Conservation (phyloP, 805 yeast genomes). For the Kluyveromyces nonfermentans region DNA sequence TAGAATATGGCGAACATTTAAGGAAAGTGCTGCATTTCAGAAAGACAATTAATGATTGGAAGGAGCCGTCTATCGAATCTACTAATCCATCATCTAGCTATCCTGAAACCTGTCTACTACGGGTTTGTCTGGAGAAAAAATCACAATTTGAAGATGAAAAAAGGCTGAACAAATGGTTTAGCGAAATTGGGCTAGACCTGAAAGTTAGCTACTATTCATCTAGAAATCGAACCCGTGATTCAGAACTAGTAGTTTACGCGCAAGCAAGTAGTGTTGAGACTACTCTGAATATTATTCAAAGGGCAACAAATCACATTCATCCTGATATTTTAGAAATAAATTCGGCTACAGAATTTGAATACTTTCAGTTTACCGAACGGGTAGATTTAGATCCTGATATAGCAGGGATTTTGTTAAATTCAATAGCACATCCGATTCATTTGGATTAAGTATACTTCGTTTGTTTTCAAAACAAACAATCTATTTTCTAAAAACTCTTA, state of each 20-base stretch:
- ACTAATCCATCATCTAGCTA: background rate
- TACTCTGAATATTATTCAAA: background rate
- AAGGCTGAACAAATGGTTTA: background rate
- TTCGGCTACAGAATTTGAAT: background rate
- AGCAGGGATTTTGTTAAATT: background rate
- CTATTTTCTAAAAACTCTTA: too few species aligned
- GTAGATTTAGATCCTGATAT: slow-evolving; percentile 1
- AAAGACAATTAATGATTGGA: slow-evolving; percentile 22
- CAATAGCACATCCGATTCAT: background rate
- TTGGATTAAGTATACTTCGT: background rate
- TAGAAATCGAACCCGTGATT: background rate
- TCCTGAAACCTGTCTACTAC: slow-evolving; percentile 1
- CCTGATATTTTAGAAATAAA: background rate
- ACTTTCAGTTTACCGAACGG: slow-evolving; percentile 2
- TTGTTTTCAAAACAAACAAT: too few species aligned
- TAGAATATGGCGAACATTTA: slow-evolving; percentile 20
- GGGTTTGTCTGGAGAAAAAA: background rate
- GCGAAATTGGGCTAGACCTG: background rate
- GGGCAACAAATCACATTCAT: background rate
- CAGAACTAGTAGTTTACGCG: slow-evolving; percentile 1
- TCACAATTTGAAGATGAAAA: background rate
- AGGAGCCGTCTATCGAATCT: background rate
- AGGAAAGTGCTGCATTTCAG: slow-evolving; percentile 23
- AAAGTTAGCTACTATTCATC: background rate
- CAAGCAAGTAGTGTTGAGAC: background rate